These are phyloP conservation scores for Oxytropis ochrocephala DNA, from an alignment of 306 rosid species.

Conservation along the genomic window DNA sequence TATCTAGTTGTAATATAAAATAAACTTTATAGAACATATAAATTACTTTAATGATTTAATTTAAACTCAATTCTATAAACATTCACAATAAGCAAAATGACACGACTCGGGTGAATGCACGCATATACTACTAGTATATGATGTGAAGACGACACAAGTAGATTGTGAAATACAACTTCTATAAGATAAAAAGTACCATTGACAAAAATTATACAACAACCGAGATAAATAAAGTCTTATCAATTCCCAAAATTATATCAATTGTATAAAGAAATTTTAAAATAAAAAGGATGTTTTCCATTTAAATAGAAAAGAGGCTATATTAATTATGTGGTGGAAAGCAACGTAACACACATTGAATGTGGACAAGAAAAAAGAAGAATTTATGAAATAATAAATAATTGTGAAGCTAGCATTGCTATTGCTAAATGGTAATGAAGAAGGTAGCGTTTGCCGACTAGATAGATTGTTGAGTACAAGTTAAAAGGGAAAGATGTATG, in stretches of 20 bases:
- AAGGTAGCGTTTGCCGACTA: neutral
- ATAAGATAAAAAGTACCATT: too few relatives aligned
- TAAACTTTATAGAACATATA: too few relatives aligned
- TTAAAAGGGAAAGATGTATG: neutral
- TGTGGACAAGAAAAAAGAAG: neutral
- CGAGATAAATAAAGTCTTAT: too few relatives aligned
- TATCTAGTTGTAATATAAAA: too few relatives aligned
- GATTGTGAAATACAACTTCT: too few relatives aligned
- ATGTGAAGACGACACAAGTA: too few relatives aligned
- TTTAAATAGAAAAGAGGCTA: neutral
- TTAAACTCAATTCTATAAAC: too few relatives aligned
- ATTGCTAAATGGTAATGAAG: neutral
- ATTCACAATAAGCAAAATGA: too few relatives aligned
- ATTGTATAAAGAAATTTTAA: neutral
- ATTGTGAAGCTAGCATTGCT: neutral
- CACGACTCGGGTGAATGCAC: too few relatives aligned
- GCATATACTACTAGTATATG: too few relatives aligned
- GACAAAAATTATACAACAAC: too few relatives aligned
- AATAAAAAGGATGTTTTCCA: neutral
- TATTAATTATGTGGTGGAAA: neutral
- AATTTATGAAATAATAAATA: neutral
- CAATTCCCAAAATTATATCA: neutral
- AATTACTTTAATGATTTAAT: too few relatives aligned
- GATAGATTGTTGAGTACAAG: neutral
- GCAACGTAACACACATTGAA: constrained; percentile 1